Evolutionary conservation across 2,329 filamentous ascomycete genomes (phyloP).

Genomic region (Penicillium capsulatum): DNA sequence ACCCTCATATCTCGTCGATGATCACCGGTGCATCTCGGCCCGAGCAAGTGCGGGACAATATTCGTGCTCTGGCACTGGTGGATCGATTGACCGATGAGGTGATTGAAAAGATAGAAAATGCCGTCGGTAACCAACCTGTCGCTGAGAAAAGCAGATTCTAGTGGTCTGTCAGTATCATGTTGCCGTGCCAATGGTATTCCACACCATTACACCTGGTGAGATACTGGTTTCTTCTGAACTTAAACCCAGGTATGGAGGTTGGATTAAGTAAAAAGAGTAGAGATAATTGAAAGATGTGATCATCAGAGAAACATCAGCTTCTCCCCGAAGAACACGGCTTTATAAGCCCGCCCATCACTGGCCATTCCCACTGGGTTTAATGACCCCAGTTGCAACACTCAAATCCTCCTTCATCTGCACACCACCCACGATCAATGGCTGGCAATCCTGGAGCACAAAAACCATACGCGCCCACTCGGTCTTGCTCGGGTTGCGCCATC

Average conservation of each 20-base stretch:
- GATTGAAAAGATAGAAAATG: slow-evolving; percentile 47
- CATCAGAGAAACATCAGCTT: too few species aligned
- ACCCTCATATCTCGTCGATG: slow-evolving; percentile 51
- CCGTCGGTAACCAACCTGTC: slow-evolving; percentile 18
- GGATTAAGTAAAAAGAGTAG: too few species aligned
- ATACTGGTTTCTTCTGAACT: too few species aligned
- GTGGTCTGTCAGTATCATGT: too few species aligned
- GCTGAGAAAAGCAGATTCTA: slow-evolving; percentile 19
- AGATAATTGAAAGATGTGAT: too few species aligned
- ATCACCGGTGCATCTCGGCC: slow-evolving; percentile 49
- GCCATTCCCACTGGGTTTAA: slow-evolving; percentile 17
- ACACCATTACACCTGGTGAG: too few species aligned
- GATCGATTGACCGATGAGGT: slow-evolving; percentile 42
- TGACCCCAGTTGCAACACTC: slow-evolving; percentile 9
- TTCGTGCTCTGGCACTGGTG: slow-evolving; percentile 44
- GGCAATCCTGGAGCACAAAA: slow-evolving; percentile 33
- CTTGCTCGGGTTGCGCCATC: slow-evolving; percentile 49
- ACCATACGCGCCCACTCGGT: slow-evolving; percentile 49
- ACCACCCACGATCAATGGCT: slow-evolving; percentile 21
- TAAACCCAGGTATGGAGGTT: too few species aligned
- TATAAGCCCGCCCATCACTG: slow-evolving; percentile 1
- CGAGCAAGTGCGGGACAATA: slow-evolving; percentile 41
- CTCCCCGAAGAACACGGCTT: too few species aligned
- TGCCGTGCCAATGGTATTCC: too few species aligned
- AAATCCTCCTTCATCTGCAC: slow-evolving; percentile 26